Evolutionary conservation across 768 basidiomycete genomes (phyloP).

Genomic region (Leucosporidium creatinivorum): DNA sequence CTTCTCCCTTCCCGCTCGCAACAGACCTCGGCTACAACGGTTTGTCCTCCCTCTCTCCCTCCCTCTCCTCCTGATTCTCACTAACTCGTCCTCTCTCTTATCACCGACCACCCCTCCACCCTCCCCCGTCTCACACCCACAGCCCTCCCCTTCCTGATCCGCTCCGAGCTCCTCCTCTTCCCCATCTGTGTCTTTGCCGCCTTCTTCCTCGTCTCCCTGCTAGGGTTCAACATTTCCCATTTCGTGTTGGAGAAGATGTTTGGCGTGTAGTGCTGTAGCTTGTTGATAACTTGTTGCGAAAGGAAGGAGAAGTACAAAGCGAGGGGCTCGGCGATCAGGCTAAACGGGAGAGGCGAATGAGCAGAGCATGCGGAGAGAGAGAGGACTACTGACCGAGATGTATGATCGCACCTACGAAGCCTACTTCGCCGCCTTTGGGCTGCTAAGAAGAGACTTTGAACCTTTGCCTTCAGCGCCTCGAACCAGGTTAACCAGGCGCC

Average conservation of each 20-base stretch:
- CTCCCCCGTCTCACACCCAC: not conserved
- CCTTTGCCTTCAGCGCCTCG: too few species aligned
- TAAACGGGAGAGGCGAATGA: not conserved
- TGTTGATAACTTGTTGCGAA: too few species aligned
- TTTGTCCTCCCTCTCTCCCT: not conserved
- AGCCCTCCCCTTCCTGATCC: slow-evolving; percentile 88
- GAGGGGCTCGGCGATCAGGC: not conserved
- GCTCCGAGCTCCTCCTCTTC: slow-evolving; percentile 80
- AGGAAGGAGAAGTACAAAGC: too few species aligned
- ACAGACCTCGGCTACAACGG: slow-evolving; percentile 34
- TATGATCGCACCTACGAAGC: too few species aligned
- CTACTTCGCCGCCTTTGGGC: too few species aligned
- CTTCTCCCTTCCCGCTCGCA: not conserved
- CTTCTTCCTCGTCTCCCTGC: slow-evolving; percentile 73
- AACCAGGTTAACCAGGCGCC: too few species aligned
- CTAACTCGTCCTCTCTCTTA: not conserved
- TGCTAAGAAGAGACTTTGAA: too few species aligned
- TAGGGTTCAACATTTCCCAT: slow-evolving; percentile 85
- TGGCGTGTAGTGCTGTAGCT: slow-evolving; percentile 46
- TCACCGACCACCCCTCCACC: not conserved
- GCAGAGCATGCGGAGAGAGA: too few species aligned
- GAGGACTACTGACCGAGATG: too few species aligned
- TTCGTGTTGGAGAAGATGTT: slow-evolving; percentile 77
- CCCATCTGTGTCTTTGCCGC: slow-evolving; percentile 80
- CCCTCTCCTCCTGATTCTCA: not conserved